phyloP scores from a whole-genome alignment of 2,329 filamentous ascomycete species.

The Aspergillus viridinutans region DNA sequence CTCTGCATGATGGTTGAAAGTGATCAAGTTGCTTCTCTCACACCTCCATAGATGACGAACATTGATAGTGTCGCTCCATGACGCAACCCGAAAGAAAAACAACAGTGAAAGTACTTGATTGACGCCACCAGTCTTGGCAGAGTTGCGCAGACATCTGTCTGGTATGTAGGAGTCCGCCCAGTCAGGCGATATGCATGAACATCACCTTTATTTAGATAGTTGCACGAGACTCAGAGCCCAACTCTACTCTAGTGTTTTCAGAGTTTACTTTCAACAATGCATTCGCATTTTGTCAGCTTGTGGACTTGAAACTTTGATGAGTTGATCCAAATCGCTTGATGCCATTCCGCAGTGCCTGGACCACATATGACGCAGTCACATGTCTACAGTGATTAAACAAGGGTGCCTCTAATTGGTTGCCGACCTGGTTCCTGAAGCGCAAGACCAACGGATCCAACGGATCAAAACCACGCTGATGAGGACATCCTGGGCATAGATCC shows the following conservation, averaged over 20 bases:
- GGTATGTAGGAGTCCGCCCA: constrained; percentile 17
- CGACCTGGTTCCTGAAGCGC: background rate
- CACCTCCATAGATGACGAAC: background rate
- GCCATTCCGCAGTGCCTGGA: too few species aligned
- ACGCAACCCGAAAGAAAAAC: background rate
- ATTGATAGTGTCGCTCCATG: too few species aligned
- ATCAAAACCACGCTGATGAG: background rate
- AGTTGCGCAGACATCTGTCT: background rate
- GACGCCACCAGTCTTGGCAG: background rate
- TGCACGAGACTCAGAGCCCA: too few species aligned
- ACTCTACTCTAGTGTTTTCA: too few species aligned
- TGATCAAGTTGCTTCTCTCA: background rate
- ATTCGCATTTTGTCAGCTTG: too few species aligned
- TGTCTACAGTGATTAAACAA: background rate
- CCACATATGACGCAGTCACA: background rate
- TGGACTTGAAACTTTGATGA: background rate
- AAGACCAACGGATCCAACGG: background rate
- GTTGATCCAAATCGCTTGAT: background rate
- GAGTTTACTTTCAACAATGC: too few species aligned
- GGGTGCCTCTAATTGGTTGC: too few species aligned
- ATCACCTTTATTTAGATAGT: constrained; percentile 5
- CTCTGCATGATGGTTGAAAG: background rate
- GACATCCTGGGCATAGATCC: background rate
- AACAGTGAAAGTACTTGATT: background rate
- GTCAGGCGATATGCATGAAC: constrained; percentile 12